Evolutionary conservation across 306 rosid species (phyloP), one percentile per base, ranked within the genome.

Genomic region (Quercus agrifolia): DNA sequence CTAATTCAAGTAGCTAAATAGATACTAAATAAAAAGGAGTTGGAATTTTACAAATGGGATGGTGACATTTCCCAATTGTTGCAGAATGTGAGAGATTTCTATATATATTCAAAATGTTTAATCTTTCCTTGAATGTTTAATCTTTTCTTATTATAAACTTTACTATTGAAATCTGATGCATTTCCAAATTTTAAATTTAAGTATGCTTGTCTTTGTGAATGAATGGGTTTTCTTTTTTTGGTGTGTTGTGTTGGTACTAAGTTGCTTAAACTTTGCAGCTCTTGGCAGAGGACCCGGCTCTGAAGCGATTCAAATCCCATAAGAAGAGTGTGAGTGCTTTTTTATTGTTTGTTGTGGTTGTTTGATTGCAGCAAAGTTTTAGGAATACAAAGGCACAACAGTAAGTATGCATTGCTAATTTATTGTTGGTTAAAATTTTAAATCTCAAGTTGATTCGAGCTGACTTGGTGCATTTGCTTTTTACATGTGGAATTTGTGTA

Each of bases 41-140:
- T 93, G 87, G 97, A 93, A 84, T 96, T 96, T 80, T 96, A 96
- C 83, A 89, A 91, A 82, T 96, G 99, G 99, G 98, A 93, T 10
- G 91, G 96, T 41, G 92, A 96, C 54, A 94, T 96, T 75, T 77
- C 90, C 25, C 89, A 88, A 76, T 57, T 96, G 80, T 80, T 96
- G 83, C 98, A 96, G 91, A 89, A 89, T 41, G 99, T 96, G 70
- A 89, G 97, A 77, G 96, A 91, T 2, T 28, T 28, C 30, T 28
- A 3, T 28, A 28, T 28, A 28, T 28, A 28, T 28, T 28, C 33
- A 31, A 31, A 31, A 31, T 31, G 33, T 31, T 23, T 31, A 31
- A 31, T 31, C 35, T 31, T 31, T 31, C 0, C 35, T 31, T 31
- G 23, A 21, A 21, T 21, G 23, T 21, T 21, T 31, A 31, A 31